Evolutionary conservation across 139 green algal genomes (phyloP), one percentile per base, ranked within the genome.

Genomic region (Volvox reticuliferus): DNA sequence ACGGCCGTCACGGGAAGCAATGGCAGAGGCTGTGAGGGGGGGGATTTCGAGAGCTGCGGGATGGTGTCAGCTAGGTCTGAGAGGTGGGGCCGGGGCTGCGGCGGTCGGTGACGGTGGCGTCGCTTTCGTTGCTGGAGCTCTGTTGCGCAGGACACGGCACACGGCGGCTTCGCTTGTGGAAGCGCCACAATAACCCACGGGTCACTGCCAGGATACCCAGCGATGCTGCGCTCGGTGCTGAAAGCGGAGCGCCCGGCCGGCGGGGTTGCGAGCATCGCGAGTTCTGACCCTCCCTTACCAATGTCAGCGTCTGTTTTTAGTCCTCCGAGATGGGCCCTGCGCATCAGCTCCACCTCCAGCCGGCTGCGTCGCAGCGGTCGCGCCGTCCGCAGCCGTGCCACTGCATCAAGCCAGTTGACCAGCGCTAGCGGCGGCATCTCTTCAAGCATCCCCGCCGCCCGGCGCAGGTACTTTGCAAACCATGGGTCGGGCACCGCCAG

Each of bases 401-500:
- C 20, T 32, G 86, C 50, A 2, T 76, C 36, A 13, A 90, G 13
- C 86, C 86, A 90, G 20, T 76, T 30, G 50, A 90, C 50, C 73
- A 90, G 86, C 50, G 50, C 71, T n/a, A 63, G 50, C 50, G 86
- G 30, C n/a, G 50, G 30, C 86, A 90, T 12, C 6, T 30, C 50
- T 2, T 83, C 50, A 30, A 90, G 30, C n/a, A 22, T 33, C 55
- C 0, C 20, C 5, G 19, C 50, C 30, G 0, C 13, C 20, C 24
- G 35, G 9, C 5, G 28, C 44, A 90, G n/a, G 71, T 65, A 76
- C 24, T 30, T 32, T 0, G 12, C 71, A 1, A 81, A 22, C 86
- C 86, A 90, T 16, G 86, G 44, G 24, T 28, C 67, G 13, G 86
- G 86, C 44, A 83, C 71, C 19, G 86, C 73, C 71, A 90, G 71